Evolutionary conservation across 2,329 filamentous ascomycete species (phyloP), one percentile per base, ranked within the genome.

Genomic region (Pseudocercospora macadamiae): DNA sequence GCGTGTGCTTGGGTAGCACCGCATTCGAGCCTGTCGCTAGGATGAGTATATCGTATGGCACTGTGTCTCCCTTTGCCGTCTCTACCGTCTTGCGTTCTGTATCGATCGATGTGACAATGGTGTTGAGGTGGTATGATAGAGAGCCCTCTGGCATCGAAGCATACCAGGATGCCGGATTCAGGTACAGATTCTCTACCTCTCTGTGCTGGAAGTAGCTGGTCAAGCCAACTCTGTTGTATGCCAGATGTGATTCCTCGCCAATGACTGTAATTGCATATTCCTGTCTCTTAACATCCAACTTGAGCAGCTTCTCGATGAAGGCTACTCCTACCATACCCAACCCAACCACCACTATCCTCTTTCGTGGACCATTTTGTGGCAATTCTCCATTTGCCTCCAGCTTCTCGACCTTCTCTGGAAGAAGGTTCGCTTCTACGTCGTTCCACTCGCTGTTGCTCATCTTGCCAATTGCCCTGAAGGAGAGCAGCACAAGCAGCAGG

Each of bases 161-260:
- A 68, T 93, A 93, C 88, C 92, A 96, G 81, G 91, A 87, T 66
- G 84, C 80, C 0, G 91, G 89, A 68, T 96, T 96, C 28, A 96
- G 80, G 71, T 96, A 96, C n/a, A 96, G 75, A 65, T 92, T 90
- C 75, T 96, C 90, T 37, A 95, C 88, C 66, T 89, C 84, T 53
- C 91, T 84, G 75, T 96, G 91, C 66, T 91, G 87, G 72, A 96
- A 96, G 79, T 93, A 96, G 60, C 87, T 90, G 2, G 91, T 96
- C 51, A 96, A 80, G 3, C 92, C 92, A 26, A 96, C 92, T 58
- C 93, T 87, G 73, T 96, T 96, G 74, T 96, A 96, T 18, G 92
- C 92, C 54, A 96, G 79, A 77, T 96, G 89, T 18, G 89, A 80
- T 72, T 96, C 92, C 69, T 96, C 92, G 61, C 92, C 92, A 61